phyloP scores from a whole-genome alignment of 805 yeast species.

The Pichia membranifaciens region DNA sequence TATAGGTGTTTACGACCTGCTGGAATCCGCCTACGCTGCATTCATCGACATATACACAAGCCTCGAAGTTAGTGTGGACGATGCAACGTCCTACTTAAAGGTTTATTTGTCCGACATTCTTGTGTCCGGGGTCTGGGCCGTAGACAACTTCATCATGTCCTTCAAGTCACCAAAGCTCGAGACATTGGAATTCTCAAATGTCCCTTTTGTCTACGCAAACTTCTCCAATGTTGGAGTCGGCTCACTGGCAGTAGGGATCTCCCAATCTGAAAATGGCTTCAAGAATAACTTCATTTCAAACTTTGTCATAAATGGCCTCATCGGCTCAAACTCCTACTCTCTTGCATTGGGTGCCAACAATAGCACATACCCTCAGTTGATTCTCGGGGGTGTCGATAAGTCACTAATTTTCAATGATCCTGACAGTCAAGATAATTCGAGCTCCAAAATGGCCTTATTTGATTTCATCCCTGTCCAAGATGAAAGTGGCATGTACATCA shows the following conservation, averaged over 20 bases:
- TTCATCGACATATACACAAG: constrained; percentile 12
- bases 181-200: constrained; percentile 18
- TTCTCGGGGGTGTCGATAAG: constrained; percentile 57
- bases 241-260: constrained; percentile 39
- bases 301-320: constrained; percentile 27
- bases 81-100: constrained; percentile 15
- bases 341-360: constrained; percentile 32
- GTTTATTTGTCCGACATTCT: constrained; percentile 18
- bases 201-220: constrained; percentile 35
- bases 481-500: constrained; percentile 10
- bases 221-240: constrained; percentile 36
- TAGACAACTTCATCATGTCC: constrained; percentile 21
- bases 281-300: constrained; percentile 30
- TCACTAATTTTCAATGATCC: constrained; percentile 27
- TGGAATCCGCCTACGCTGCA: constrained; percentile 15
- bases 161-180: background rate
- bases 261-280: constrained; percentile 16
- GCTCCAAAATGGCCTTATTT: constrained; percentile 25
- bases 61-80: constrained; percentile 11
- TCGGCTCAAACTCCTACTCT: constrained; percentile 40
- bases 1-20: constrained; percentile 22
- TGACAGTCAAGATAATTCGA: constrained; percentile 31
- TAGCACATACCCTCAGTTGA: constrained; percentile 30
- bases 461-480: constrained; percentile 41
- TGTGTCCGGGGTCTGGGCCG: constrained; percentile 22